Evolutionary conservation across 1,284 basidiomycete genomes (phyloP).

Genomic region (Xanthoconium separans): DNA sequence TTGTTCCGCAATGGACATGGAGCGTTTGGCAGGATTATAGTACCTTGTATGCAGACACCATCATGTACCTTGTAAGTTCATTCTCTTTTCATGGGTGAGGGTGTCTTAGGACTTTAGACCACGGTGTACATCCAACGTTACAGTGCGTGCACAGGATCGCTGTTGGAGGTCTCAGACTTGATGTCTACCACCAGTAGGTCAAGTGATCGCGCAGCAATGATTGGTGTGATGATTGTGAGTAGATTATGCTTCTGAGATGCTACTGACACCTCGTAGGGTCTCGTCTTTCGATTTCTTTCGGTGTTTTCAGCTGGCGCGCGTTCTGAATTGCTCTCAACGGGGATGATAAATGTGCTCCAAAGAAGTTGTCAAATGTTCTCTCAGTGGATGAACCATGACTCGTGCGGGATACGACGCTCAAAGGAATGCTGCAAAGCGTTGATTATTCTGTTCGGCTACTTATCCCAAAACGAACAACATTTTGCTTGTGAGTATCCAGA

Average conservation of each 20-base stretch:
- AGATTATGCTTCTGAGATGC: background rate
- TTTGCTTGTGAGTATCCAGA: slow-evolving; percentile 26
- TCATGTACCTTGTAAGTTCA: slow-evolving; percentile 49
- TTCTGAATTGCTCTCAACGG: slow-evolving; percentile 16
- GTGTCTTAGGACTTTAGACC: slow-evolving; percentile 39
- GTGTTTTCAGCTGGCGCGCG: slow-evolving; percentile 15
- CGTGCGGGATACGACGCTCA: slow-evolving; percentile 28
- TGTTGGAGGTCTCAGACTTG: slow-evolving; percentile 5
- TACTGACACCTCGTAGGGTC: slow-evolving; percentile 23
- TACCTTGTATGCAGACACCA: slow-evolving; percentile 45
- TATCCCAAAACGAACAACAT: slow-evolving; percentile 25
- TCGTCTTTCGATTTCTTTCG: slow-evolving; percentile 23
- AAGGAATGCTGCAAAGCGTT: slow-evolving; percentile 35
- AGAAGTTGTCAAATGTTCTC: slow-evolving; percentile 20
- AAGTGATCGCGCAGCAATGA: slow-evolving; percentile 10
- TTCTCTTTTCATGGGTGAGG: background rate
- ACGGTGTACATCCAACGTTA: slow-evolving; percentile 47
- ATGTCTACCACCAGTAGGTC: background rate
- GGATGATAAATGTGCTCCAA: slow-evolving; percentile 18
- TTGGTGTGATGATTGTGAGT: slow-evolving; percentile 25
- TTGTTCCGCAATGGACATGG: slow-evolving; percentile 62
- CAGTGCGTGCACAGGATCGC: background rate
- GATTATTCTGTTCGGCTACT: slow-evolving; percentile 36
- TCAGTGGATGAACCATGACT: slow-evolving; percentile 26
- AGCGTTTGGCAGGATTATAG: slow-evolving; percentile 56